Conservation (phyloP, 1,284 basidiomycete species). For the Ustilago shanxiensis region DNA sequence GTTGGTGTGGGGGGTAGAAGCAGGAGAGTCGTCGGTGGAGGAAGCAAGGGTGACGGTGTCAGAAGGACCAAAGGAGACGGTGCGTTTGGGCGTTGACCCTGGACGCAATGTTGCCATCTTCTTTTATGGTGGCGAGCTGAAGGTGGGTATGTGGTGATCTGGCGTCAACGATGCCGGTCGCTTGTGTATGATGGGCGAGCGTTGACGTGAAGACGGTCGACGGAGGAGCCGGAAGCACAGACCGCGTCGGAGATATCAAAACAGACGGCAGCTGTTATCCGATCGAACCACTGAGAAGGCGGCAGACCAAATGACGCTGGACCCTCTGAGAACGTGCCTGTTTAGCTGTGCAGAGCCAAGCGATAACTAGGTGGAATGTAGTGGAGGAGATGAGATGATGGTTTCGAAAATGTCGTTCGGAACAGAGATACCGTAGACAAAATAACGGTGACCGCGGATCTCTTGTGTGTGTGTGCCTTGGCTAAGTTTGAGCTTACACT, state of each 20-base stretch:
- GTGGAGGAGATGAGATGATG: not conserved
- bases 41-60: slow-evolving; percentile 39
- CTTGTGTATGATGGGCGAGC: not conserved
- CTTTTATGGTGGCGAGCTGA: not conserved
- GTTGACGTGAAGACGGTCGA: not conserved
- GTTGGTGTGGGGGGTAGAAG: slow-evolving; percentile 12
- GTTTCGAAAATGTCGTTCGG: slow-evolving; percentile 5
- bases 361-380: not conserved
- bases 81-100: slow-evolving; percentile 47
- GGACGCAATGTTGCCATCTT: slow-evolving; percentile 46
- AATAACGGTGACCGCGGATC: slow-evolving; percentile 15
- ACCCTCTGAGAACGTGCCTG: no score
- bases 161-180: not conserved
- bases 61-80: slow-evolving; percentile 57
- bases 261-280: not conserved
- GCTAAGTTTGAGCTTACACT: not conserved
- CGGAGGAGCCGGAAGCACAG: not conserved
- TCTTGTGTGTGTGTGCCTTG: not conserved
- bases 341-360: no score
- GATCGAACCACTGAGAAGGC: not conserved
- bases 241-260: slow-evolving; percentile 6
- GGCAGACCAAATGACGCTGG: not conserved
- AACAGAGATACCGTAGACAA: slow-evolving; percentile 14
- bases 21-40: slow-evolving; percentile 1
- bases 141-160: not conserved